Evolutionary conservation across 2,329 filamentous ascomycete species (phyloP), one percentile per base, ranked within the genome.

Genomic region (Hypoxylon sp.): DNA sequence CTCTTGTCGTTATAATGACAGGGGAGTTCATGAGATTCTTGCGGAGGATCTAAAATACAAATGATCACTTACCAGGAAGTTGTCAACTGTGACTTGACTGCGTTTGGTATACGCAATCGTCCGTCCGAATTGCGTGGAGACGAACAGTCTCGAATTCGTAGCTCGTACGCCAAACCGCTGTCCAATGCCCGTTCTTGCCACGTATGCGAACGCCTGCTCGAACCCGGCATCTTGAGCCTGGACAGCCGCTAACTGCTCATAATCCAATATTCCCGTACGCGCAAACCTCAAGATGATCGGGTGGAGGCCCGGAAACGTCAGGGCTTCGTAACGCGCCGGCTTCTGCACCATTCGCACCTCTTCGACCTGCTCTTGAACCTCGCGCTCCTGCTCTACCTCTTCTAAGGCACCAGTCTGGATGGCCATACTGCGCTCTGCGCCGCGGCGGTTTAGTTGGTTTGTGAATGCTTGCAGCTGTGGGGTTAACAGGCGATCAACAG

Each of bases 361-460:
- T 58, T 90, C 86, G 0, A 89, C 79, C 65, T 90, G 82, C 7
- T 83, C 80, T 4, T 84, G 85, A 0, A 90, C 81, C 57, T 90
- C 87, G 8, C 87, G 77, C 66, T 90, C 86, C 59, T 84, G 81
- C 34, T 85, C 83, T 0, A 85, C 87, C 56, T 91, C 88, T 48
- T 89, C 81, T 0, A 91, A 73, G 0, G 84, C 83, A 0, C 83
- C 84, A 0, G 76, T 77, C 49, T 82, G 79, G 6, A 78, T 73
- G 0, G 79, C n/a, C n/a, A n/a, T 77, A 1, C 71, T 3, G 64
- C 47, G 30, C 51, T 67, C 3, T 5, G 34, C 50, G 17, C 70
- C 68, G 22, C 70, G 66, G 3, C 8, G 24, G 8, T 63, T 62
- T 1, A 79, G 73, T 39, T 83, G 76, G 7, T 72, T 66, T 7